phyloP scores from a whole-genome alignment of 75 land plant genomes.

The Selaginella tamariscina region DNA sequence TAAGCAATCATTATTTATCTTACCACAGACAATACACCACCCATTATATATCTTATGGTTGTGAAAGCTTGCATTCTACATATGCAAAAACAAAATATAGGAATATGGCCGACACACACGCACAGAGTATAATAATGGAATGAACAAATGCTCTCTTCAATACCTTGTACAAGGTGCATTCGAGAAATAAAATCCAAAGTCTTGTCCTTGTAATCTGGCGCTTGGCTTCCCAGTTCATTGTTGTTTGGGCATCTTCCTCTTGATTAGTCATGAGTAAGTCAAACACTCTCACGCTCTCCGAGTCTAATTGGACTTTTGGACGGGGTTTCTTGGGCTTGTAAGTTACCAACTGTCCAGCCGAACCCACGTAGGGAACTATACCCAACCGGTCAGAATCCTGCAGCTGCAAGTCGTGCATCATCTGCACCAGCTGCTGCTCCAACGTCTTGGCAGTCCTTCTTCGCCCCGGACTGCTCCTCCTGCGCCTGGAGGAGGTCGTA shows the following conservation, averaged over 20 bases:
- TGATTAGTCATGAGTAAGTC: not conserved
- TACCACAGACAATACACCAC: no score
- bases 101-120: no score
- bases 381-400: not conserved
- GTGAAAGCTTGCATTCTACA: no score
- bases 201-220: conserved; percentile 44
- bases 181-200: conserved; percentile 69
- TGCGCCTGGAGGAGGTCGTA: no score
- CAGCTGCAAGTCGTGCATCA: no score
- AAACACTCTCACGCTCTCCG: not conserved
- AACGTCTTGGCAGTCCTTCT: no score
- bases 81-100: no score
- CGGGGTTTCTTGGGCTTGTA: not conserved
- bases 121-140: no score
- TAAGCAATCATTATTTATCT: no score
- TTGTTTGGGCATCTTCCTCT: not conserved
- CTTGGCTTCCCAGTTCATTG: conserved; percentile 53
- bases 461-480: no score
- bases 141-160: not conserved
- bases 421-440: no score
- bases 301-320: not conserved
- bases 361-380: not conserved
- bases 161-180: conserved; percentile 95
- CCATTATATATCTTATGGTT: no score
- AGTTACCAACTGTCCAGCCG: not conserved